Percentiles rank a stretch among this genome's conserved stretches.
These are phyloP conservation scores for Talaromyces sp. DNA, from an alignment of 2,329 filamentous ascomycete genomes.

Conservation along the genomic window DNA sequence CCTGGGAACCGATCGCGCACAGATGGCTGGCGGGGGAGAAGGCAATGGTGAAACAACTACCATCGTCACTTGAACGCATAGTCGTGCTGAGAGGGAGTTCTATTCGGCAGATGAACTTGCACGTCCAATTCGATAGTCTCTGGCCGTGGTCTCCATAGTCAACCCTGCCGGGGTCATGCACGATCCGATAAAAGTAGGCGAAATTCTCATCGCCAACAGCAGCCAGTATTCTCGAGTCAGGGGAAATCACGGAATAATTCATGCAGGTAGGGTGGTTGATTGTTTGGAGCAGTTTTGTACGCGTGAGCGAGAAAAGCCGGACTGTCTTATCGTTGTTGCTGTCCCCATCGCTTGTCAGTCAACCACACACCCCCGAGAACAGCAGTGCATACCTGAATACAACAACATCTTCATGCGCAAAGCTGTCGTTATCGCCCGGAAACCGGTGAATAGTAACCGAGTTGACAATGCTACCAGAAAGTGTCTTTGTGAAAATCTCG, in stretches of 20 bases:
- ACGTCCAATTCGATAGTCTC: constrained; percentile 35
- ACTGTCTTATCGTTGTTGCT: constrained; percentile 93
- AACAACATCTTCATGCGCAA: constrained; percentile 52
- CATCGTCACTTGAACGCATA: constrained; percentile 24
- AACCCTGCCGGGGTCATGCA: constrained; percentile 22
- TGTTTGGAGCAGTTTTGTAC: constrained; percentile 61
- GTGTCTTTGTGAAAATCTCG: constrained; percentile 50
- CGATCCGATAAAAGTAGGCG: constrained; percentile 69
- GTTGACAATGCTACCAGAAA: constrained; percentile 61
- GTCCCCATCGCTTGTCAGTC: constrained; percentile 47
- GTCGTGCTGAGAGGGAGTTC: constrained; percentile 35
- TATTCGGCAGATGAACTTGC: constrained; percentile 33
- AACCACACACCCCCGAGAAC: neutral
- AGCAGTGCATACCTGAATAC: constrained; percentile 38
- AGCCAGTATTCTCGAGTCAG: constrained; percentile 72
- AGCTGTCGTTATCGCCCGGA: constrained; percentile 24
- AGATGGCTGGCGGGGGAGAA: constrained; percentile 45
- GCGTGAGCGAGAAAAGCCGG: constrained; percentile 69
- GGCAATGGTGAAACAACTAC: constrained; percentile 43
- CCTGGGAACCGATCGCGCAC: constrained; percentile 46
- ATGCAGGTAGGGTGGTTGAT: constrained; percentile 76
- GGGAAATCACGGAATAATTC: constrained; percentile 91
- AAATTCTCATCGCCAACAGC: constrained; percentile 84
- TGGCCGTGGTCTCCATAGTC: constrained; percentile 23
- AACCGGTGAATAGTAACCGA: constrained; percentile 60